Percentiles rank a stretch among this genome's conserved stretches.
phyloP scores from a whole-genome alignment of 345 rosid genomes.

The Reutealis trisperma region DNA sequence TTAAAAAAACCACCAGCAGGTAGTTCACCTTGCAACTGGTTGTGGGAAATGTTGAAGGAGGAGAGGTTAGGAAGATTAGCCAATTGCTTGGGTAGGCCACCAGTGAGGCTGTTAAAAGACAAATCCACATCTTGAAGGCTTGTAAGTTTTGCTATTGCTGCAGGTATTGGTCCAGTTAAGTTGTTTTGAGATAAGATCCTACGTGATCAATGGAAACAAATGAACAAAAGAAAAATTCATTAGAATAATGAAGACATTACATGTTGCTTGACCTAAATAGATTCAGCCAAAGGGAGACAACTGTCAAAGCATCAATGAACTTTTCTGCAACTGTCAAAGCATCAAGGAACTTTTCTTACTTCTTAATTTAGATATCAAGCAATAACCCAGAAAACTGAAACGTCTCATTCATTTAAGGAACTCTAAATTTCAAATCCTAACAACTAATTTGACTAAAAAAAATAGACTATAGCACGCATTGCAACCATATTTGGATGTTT shows the following conservation, averaged over 20 bases:
- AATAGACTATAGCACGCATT: not conserved
- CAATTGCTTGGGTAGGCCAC: constrained; percentile 73
- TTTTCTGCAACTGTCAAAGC: not conserved
- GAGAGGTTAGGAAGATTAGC: constrained; percentile 70
- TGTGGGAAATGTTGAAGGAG: constrained; percentile 85
- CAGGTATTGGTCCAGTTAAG: constrained; percentile 62
- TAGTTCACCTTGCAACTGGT: constrained; percentile 74
- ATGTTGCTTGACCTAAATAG: not conserved
- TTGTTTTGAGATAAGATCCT: constrained; percentile 74
- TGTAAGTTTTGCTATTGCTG: constrained; percentile 55
- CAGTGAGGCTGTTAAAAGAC: constrained; percentile 61
- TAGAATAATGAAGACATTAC: constrained; percentile 5
- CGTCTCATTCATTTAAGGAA: not conserved
- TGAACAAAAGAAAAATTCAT: not conserved
- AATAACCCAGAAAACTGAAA: not conserved
- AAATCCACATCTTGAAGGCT: constrained; percentile 67
- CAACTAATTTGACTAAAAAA: not conserved
- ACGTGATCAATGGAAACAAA: constrained; percentile 20
- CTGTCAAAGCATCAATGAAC: not conserved
- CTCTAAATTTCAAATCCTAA: not conserved
- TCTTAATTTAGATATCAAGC: not conserved
- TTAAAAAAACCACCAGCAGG: constrained; percentile 88
- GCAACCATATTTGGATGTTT: not conserved
- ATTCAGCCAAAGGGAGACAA: not conserved
- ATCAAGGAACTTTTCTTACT: not conserved